Evolutionary conservation across 805 yeast species (phyloP).

Genomic region (Saccharomycopsis oosterbeekiorum): DNA sequence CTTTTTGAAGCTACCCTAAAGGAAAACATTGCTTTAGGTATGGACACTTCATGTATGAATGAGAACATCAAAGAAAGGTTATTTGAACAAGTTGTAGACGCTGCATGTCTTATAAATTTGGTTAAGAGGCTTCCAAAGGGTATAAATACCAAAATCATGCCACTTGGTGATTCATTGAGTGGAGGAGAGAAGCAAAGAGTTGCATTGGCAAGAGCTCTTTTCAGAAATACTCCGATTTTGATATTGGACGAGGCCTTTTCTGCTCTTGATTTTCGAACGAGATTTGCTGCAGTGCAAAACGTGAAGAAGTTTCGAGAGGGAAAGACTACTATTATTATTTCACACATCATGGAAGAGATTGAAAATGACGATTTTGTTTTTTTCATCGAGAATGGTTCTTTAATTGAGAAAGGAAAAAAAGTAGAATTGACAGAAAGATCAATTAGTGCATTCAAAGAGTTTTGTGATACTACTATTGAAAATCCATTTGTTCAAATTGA

Average conservation of each 20-base stretch:
- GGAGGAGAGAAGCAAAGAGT: constrained; percentile 91
- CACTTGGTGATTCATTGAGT: constrained; percentile 42
- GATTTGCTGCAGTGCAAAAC: constrained; percentile 36
- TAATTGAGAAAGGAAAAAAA: constrained; percentile 37
- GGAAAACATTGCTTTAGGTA: constrained; percentile 55
- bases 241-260: constrained; percentile 81
- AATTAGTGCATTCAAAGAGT: not conserved
- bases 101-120: not conserved
- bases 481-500: not conserved
- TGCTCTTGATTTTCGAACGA: constrained; percentile 56
- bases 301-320: constrained; percentile 53
- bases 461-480: constrained; percentile 8
- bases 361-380: constrained; percentile 46
- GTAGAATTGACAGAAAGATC: constrained; percentile 22
- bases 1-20: constrained; percentile 54
- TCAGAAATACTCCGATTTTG: constrained; percentile 65
- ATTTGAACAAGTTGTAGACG: not conserved
- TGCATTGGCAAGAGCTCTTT: constrained; percentile 72
- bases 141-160: constrained; percentile 37
- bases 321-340: constrained; percentile 69
- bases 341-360: constrained; percentile 66
- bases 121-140: constrained; percentile 44
- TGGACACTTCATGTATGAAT: constrained; percentile 17
- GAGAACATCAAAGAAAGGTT: not conserved
- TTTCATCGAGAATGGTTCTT: constrained; percentile 48